Base-by-base conservation (phyloP, 768 basidiomycete genomes). In the Naganishia randhawae region DNA sequence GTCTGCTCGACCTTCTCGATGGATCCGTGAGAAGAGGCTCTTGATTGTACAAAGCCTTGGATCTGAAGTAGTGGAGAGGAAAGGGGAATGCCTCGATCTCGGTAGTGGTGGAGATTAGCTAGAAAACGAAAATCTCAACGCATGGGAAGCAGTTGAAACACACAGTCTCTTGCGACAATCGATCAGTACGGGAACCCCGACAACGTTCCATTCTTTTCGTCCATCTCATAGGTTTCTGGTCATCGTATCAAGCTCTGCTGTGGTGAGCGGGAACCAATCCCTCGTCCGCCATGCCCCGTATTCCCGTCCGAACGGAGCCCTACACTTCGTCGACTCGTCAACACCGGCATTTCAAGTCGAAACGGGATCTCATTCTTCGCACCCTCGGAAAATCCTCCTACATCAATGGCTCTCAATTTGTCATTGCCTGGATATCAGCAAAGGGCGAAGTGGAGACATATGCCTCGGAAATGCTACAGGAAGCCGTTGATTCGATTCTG, bases 341-440 rank as follows among this genome's bases (percentile, higher is more conserved):
- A 69, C 79, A 79, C 39, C 71, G 80, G 32, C 80, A 81, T 68
- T 81, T 75, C 75, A 80, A 80, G 64, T 75, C 77, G 51, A 81
- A 78, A 62, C 76, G 80, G 42, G 76, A 78, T 50, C 65, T 76
- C 35, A 80, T 81, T 71, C 76, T 82, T 3, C 77, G 79, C 19
- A 69, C 74, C 0, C 77, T 82, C 32, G 81, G 81, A 41, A 76
- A 77, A 65, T 72, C 78, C 16, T 76, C 79, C 1, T 77, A 78
- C 69, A 77, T 80, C 73, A 81, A 81, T 65, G 81, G 80, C 22
- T 76, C 74, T 13, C 80, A 81, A 37, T 82, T 81, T 71, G 79
- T 80, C 52, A 76, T 82, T 50, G 69, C 80, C 29, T 80, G 76
- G 74, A 78, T 81, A 69, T 77, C 74, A 11, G 76, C 81, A 25